Base-by-base conservation (phyloP, 306 rosid species). In the Prunus kanzakura region DNA sequence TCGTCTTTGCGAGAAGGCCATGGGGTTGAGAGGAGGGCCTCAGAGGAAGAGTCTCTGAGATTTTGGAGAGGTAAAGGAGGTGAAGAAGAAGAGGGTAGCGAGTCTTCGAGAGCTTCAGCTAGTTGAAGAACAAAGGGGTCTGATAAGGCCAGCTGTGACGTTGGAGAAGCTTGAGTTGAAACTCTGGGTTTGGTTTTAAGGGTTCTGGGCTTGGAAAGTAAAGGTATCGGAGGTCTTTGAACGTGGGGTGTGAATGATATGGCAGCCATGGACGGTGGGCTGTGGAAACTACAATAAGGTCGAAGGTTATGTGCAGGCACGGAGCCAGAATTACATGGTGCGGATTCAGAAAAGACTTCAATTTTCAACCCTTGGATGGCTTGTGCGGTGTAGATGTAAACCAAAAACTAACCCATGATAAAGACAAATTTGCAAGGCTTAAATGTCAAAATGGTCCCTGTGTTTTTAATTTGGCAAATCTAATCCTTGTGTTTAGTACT, bases 1-100 rank as follows among this genome's bases (percentile, higher is more conserved):
- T 95, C 99, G 80, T 95, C 93, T 71, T 77, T 79, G 50, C 97
- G 93, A 2, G 97, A 84, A 23, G 99, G 99, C 99, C 99, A 95
- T 57, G 91, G 88, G 1, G 97, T 88, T 1, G 99, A 89, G 60
- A 95, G 91, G 43, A 95, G 89, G 25, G 91, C 32, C 51, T 88
- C 78, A 0, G 96, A 82, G 23, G 99, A 89, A 18, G 84, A 51
- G 32, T 87, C 80, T 16, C 97, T 72, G 12, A 95, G 97, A 52
- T 81, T 90, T n/a, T 87, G 93, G 30, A 95, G 97, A 83, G 90
- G 71, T 56, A 71, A 68, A 7, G 87, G 71, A 1, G 82, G 47
- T 3, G 76, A 55, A 4, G 75, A 12, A 8, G 91, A 82, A 2
- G 90, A 79, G 0, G 96, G 81, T 38, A 90, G 65, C 0, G 90